A percentile compares a stretch with the other conserved stretches of the same genome.
phyloP scores from a whole-genome alignment of 2,329 filamentous ascomycete species.

The Pezicula radicicola region DNA sequence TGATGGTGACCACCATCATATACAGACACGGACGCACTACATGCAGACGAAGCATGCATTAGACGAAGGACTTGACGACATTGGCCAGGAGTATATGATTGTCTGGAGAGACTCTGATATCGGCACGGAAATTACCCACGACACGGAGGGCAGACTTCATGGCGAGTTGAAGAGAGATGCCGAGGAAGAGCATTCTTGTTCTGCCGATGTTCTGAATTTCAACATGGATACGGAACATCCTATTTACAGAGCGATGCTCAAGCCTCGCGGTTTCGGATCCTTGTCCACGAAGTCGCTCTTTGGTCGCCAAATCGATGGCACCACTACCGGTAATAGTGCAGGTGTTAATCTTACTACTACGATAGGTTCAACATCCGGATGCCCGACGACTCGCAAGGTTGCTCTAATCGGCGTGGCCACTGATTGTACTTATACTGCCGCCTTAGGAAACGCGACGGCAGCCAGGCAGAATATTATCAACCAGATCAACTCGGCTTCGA shows the following conservation, averaged over 20 bases:
- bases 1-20: slow-evolving; percentile 78
- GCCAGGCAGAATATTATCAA: slow-evolving; percentile 74
- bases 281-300: slow-evolving; percentile 65
- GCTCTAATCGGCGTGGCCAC: slow-evolving; percentile 89
- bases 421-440: slow-evolving; percentile 81
- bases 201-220: slow-evolving; percentile 73
- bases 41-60: slow-evolving; percentile 64
- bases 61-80: slow-evolving; percentile 59
- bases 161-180: slow-evolving; percentile 24
- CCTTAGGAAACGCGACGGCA: slow-evolving; percentile 64
- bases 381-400: slow-evolving; percentile 85
- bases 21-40: slow-evolving; percentile 75
- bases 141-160: slow-evolving; percentile 49
- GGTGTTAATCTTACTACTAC: slow-evolving; percentile 74
- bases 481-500: slow-evolving; percentile 82
- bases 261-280: slow-evolving; percentile 50
- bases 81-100: slow-evolving; percentile 75
- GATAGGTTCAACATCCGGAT: slow-evolving; percentile 82
- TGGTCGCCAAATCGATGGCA: slow-evolving; percentile 69
- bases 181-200: slow-evolving; percentile 52
- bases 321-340: slow-evolving; percentile 70
- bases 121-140: slow-evolving; percentile 28
- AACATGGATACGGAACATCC: slow-evolving; percentile 74
- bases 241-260: slow-evolving; percentile 46
- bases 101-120: slow-evolving; percentile 92